phyloP scores from a whole-genome alignment of 2,329 filamentous ascomycete species.

The Ascomycota sp. region DNA sequence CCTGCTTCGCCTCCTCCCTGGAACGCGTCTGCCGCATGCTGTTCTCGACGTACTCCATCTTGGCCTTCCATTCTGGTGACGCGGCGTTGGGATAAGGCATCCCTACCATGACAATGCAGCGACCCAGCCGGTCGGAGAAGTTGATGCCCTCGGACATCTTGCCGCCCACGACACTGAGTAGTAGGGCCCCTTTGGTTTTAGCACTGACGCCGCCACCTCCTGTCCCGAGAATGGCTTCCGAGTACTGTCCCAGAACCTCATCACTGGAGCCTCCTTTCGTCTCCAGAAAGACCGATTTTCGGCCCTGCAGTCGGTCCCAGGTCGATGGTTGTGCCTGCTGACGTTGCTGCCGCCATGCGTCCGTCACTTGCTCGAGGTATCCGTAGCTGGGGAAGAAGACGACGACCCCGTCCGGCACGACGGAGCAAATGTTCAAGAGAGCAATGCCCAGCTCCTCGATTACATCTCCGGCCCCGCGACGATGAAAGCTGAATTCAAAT shows the following conservation, averaged over 20 bases:
- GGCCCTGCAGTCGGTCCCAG: constrained; percentile 35
- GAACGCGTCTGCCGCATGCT: constrained; percentile 18
- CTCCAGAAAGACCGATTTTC: constrained; percentile 44
- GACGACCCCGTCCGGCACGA: constrained; percentile 75
- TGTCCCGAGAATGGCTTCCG: constrained; percentile 37
- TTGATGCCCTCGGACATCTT: constrained; percentile 97
- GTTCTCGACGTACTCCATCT: constrained; percentile 66
- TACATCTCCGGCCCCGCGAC: constrained; percentile 47
- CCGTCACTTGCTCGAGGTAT: constrained; percentile 59
- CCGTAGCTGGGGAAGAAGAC: constrained; percentile 92
- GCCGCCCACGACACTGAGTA: constrained; percentile 82
- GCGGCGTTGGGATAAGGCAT: constrained; percentile 83
- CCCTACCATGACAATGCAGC: constrained; percentile 79
- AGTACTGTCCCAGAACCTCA: constrained; percentile 54
- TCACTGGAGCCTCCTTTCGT: constrained; percentile 38
- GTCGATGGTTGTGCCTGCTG: constrained; percentile 9
- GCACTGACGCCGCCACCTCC: neutral
- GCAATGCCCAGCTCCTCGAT: constrained; percentile 55
- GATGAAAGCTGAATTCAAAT: constrained; percentile 80
- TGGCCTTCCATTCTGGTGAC: constrained; percentile 82
- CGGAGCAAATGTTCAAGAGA: constrained; percentile 48
- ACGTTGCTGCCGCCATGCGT: constrained; percentile 30
- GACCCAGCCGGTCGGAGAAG: constrained; percentile 77
- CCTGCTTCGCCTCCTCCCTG: constrained; percentile 21
- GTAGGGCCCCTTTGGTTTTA: constrained; percentile 40